phyloP scores from a whole-genome alignment of 495 filamentous ascomycete species.

The Lentithecium fluviatile region DNA sequence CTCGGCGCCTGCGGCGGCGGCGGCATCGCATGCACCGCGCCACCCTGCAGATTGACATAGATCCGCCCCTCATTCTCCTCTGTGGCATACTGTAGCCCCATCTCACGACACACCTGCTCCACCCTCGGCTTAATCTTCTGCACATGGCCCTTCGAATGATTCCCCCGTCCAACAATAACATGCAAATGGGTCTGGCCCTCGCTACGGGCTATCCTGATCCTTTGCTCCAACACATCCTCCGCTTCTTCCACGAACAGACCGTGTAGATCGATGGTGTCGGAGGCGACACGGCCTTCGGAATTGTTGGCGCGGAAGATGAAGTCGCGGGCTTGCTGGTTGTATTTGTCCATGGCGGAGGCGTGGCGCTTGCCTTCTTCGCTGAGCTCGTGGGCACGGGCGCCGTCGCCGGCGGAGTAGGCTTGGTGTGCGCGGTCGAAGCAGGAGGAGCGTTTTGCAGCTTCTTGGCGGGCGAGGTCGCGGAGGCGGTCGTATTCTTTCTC shows the following conservation, averaged over 20 bases:
- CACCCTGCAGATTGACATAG: constrained; percentile 66
- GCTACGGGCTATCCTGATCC: constrained; percentile 70
- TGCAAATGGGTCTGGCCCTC: constrained; percentile 75
- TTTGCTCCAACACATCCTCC: constrained; percentile 78
- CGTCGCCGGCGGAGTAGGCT: constrained; percentile 78
- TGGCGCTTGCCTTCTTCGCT: constrained; percentile 84
- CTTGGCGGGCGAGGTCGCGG: constrained; percentile 74
- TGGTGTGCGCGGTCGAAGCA: constrained; percentile 78
- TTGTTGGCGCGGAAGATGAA: constrained; percentile 96
- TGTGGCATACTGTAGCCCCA: constrained; percentile 75
- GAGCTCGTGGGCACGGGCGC: constrained; percentile 72
- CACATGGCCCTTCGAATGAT: constrained; percentile 74
- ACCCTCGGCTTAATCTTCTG: constrained; percentile 92
- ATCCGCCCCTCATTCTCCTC: constrained; percentile 88
- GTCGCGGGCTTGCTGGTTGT: constrained; percentile 86
- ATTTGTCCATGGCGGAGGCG: constrained; percentile 71
- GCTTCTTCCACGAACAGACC: constrained; percentile 93
- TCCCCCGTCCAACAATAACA: constrained; percentile 92
- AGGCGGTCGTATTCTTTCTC: constrained; percentile 93
- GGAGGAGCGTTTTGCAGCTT: constrained; percentile 68
- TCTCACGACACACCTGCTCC: constrained; percentile 76
- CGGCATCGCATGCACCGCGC: constrained; percentile 52
- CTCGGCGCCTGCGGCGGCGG: constrained; percentile 45
- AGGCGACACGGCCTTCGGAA: constrained; percentile 61
- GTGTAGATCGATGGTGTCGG: constrained; percentile 90